phyloP scores from a whole-genome alignment of 2,329 filamentous ascomycete genomes.

The Zymoseptoria brevis region DNA sequence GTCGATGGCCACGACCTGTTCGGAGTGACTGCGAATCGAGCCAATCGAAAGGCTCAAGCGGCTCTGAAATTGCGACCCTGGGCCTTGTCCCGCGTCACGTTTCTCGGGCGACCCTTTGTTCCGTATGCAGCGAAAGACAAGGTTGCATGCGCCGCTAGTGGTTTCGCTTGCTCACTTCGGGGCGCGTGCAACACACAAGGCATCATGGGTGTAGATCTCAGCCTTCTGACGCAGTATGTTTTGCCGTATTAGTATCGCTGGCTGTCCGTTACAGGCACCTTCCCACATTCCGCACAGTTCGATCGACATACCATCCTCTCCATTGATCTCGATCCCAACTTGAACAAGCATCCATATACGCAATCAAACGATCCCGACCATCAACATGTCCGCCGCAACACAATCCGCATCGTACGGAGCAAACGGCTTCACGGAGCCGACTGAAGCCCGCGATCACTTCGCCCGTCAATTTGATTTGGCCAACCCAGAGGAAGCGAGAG shows the following conservation, averaged over 20 bases:
- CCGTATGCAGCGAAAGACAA: background rate
- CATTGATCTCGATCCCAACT: background rate
- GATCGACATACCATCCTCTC: background rate
- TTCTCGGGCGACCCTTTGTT: background rate
- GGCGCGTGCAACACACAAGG: background rate
- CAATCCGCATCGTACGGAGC: conserved; percentile 31
- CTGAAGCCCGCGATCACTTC: conserved; percentile 38
- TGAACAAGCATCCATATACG: background rate
- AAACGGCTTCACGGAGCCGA: conserved; percentile 35
- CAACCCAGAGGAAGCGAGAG: conserved; percentile 34
- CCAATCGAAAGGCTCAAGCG: background rate
- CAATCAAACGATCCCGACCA: background rate
- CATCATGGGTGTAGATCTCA: background rate
- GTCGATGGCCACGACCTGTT: background rate
- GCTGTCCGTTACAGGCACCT: background rate
- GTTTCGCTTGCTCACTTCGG: background rate
- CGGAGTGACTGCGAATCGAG: background rate
- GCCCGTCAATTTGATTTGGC: conserved; percentile 37
- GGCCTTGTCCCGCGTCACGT: background rate
- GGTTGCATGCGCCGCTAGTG: background rate
- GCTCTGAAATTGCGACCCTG: background rate
- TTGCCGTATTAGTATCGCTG: background rate
- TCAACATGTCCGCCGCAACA: conserved; percentile 22
- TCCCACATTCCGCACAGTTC: background rate
- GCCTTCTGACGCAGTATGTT: background rate